These are phyloP conservation scores for Primulina tabacum DNA, from an alignment of 257 asterid species.

Conservation along the genomic window DNA sequence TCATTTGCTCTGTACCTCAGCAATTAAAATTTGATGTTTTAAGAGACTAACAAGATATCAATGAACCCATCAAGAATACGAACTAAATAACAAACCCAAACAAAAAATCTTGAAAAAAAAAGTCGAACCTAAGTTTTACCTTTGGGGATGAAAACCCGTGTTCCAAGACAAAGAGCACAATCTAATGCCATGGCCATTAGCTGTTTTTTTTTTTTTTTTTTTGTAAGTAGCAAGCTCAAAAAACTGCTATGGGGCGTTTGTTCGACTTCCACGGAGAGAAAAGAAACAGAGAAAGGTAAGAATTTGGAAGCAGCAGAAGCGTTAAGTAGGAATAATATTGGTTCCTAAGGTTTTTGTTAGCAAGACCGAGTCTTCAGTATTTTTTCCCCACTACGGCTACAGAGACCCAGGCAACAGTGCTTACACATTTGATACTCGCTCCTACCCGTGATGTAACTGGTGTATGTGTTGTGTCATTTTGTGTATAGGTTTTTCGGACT, in stretches of 20 bases:
- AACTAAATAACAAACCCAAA: background rate
- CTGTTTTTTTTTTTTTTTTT: slow-evolving; percentile 9
- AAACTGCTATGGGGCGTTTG: slow-evolving; percentile 25
- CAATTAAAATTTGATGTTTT: background rate
- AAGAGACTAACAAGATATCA: background rate
- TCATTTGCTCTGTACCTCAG: background rate
- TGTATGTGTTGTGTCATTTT: slow-evolving; percentile 23
- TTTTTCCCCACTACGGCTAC: slow-evolving; percentile 17
- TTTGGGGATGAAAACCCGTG: slow-evolving; percentile 32
- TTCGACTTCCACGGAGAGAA: slow-evolving; percentile 8
- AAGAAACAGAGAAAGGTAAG: slow-evolving; percentile 14
- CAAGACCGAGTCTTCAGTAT: slow-evolving; percentile 21
- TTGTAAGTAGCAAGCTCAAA: slow-evolving; percentile 5
- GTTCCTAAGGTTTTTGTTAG: slow-evolving; percentile 35
- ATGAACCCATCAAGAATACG: slow-evolving; percentile 1
- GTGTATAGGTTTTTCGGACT: slow-evolving; percentile 24
- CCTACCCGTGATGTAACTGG: slow-evolving; percentile 29
- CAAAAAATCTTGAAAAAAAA: background rate
- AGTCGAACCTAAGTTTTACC: slow-evolving; percentile 22
- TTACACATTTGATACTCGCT: slow-evolving; percentile 22
- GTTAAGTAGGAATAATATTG: slow-evolving; percentile 8
- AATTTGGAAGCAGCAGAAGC: background rate
- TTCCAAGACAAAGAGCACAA: slow-evolving; percentile 21
- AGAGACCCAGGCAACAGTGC: slow-evolving; percentile 23
- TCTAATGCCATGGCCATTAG: slow-evolving; percentile 30